A percentile compares a stretch with the other conserved stretches of the same genome.
Conservation (phyloP, 1,284 basidiomycete genomes). For the Ustilago trichophora region DNA sequence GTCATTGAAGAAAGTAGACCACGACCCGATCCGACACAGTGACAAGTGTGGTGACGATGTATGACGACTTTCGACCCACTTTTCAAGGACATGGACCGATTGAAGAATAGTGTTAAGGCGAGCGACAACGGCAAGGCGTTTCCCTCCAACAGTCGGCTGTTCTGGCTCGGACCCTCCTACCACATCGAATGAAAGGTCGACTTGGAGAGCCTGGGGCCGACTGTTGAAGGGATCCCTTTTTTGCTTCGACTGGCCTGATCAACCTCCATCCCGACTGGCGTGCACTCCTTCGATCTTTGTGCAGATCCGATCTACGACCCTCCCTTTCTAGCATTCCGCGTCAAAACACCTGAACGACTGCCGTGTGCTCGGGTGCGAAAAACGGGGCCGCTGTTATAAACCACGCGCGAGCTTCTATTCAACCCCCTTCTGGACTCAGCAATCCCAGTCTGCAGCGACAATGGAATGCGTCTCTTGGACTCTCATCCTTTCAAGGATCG, state of each 20-base stretch:
- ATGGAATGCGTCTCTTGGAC: slow-evolving; percentile 35
- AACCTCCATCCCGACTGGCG: slow-evolving; percentile 21
- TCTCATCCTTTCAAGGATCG: too few relatives aligned
- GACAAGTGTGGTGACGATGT: slow-evolving; percentile 16
- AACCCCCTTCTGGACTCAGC: not conserved
- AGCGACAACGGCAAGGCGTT: slow-evolving; percentile 15
- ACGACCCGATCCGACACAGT: slow-evolving; percentile 2
- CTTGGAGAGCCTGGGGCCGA: slow-evolving; percentile 45
- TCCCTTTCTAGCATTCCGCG: too few relatives aligned
- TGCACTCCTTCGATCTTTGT: slow-evolving; percentile 9
- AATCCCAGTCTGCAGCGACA: slow-evolving; percentile 28
- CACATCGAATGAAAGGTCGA: slow-evolving; percentile 40
- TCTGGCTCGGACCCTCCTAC: slow-evolving; percentile 48
- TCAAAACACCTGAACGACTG: too few relatives aligned
- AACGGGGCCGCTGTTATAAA: too few relatives aligned
- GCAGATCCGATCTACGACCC: too few relatives aligned
- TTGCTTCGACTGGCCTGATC: slow-evolving; percentile 34
- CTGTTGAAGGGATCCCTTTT: slow-evolving; percentile 1
- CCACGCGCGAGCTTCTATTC: not conserved
- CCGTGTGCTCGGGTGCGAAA: not conserved
- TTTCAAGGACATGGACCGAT: not conserved
- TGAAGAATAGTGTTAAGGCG: too few relatives aligned
- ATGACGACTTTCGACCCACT: slow-evolving; percentile 11
- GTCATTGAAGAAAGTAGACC: not conserved
- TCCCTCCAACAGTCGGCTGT: slow-evolving; percentile 23